phyloP scores from a whole-genome alignment of 225 moss, liverwort and hornwort species.

The Rhytidiadelphus loreus region DNA sequence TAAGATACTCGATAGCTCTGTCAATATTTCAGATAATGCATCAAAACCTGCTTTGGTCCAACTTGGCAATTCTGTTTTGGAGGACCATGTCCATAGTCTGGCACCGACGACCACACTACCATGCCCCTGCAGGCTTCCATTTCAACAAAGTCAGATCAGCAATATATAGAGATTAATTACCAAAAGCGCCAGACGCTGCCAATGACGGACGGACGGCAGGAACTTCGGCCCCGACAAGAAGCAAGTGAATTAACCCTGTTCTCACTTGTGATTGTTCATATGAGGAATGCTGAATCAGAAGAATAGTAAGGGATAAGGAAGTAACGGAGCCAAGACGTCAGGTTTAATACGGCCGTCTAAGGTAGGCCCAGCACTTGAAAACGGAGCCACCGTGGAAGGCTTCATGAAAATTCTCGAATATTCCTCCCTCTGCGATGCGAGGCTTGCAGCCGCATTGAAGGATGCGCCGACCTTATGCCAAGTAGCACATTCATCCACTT shows the following conservation, averaged over 20 bases:
- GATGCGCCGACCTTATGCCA: conserved; percentile 59
- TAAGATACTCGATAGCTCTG: background rate
- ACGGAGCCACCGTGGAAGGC: conserved; percentile 48
- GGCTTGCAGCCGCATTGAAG: conserved; percentile 46
- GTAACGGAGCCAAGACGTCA: conserved; percentile 57
- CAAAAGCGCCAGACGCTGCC: background rate
- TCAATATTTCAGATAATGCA: background rate
- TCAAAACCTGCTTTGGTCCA: conserved; percentile 38
- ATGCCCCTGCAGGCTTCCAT: conserved; percentile 33
- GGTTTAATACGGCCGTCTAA: conserved; percentile 59
- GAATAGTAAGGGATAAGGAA: background rate
- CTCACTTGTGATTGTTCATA: background rate
- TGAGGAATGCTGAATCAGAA: background rate
- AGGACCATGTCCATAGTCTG: conserved; percentile 8
- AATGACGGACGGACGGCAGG: background rate
- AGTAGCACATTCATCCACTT: background rate
- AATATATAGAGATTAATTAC: background rate
- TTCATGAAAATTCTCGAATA: conserved; percentile 2
- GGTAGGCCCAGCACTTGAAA: conserved; percentile 60
- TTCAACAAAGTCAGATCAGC: background rate
- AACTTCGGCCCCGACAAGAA: background rate
- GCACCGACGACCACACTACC: conserved; percentile 54
- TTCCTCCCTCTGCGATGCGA: background rate
- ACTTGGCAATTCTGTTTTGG: conserved; percentile 31
- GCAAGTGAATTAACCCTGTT: background rate